phyloP scores from a whole-genome alignment of 306 rosid genomes.

The Rosa rugosa region DNA sequence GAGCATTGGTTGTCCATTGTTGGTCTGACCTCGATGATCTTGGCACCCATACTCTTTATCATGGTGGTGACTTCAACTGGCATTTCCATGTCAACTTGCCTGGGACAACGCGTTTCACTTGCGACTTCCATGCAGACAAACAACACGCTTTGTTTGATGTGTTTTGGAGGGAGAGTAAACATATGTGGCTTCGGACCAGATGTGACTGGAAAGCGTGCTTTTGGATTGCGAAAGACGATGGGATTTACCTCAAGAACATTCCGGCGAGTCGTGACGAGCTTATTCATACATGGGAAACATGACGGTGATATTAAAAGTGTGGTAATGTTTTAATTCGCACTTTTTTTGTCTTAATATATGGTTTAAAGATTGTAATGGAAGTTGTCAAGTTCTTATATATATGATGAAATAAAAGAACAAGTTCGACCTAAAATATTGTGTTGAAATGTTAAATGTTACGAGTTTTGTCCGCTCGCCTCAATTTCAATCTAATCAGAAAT shows the following conservation, averaged over 20 bases:
- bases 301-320: not conserved
- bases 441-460: not conserved
- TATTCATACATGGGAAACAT: not conserved
- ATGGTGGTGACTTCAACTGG: conserved; percentile 6
- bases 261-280: not conserved
- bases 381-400: not conserved
- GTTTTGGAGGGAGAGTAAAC: conserved; percentile 2
- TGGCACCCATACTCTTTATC: not conserved
- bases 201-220: not conserved
- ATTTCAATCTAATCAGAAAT: too few species aligned
- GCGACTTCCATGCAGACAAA: not conserved
- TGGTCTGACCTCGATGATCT: not conserved
- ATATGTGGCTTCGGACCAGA: conserved; percentile 5
- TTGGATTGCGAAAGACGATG: conserved; percentile 30
- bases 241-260: conserved; percentile 9
- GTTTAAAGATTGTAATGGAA: too few species aligned
- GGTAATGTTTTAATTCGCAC: not conserved
- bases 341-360: too few species aligned
- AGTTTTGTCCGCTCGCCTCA: too few species aligned
- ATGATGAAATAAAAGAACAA: too few species aligned
- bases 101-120: conserved; percentile 23
- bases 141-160: not conserved
- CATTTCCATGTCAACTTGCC: conserved; percentile 14
- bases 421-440: not conserved
- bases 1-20: not conserved